Conservation (phyloP, 164 flowering plant genomes). For the Dillenia turbinata region DNA sequence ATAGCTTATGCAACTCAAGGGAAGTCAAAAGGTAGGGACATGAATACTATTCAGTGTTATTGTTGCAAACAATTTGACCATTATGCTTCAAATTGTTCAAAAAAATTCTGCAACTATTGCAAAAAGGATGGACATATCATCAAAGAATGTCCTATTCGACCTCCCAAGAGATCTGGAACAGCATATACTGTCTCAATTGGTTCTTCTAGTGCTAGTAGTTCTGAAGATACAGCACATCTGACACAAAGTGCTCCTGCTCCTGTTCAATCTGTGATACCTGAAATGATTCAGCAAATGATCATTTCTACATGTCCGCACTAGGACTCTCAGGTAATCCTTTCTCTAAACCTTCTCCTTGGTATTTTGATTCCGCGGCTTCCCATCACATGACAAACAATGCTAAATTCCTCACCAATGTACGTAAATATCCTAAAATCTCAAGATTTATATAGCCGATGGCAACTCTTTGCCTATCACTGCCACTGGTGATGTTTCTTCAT, state of each 20-base stretch:
- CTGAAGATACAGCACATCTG: not conserved
- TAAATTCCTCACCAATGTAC: not conserved
- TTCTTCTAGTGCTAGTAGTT: not conserved
- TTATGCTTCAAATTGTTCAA: not conserved
- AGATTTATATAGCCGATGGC: constrained; percentile 1
- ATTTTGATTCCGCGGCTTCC: constrained; percentile 10
- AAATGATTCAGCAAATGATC: constrained; percentile 6
- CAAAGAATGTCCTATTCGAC: not conserved
- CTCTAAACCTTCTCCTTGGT: constrained; percentile 4
- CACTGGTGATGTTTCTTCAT: constrained; percentile 1
- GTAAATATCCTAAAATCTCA: not conserved
- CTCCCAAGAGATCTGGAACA: not conserved
- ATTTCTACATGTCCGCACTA: constrained; percentile 1
- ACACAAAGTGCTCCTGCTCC: not conserved
- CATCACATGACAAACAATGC: constrained; percentile 2
- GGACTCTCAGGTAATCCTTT: constrained; percentile 7
- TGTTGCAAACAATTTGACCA: not conserved
- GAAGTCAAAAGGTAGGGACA: not conserved
- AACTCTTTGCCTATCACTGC: not conserved
- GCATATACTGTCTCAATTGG: not conserved
- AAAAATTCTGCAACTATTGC: constrained; percentile 3
- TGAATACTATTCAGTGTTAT: not conserved
- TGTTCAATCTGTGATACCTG: not conserved
- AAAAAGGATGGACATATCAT: constrained; percentile 2
- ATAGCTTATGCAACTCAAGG: constrained; percentile 1